These are phyloP conservation scores for Candida khao-thaluensis DNA, from an alignment of 805 yeast species.

Conservation along the genomic window DNA sequence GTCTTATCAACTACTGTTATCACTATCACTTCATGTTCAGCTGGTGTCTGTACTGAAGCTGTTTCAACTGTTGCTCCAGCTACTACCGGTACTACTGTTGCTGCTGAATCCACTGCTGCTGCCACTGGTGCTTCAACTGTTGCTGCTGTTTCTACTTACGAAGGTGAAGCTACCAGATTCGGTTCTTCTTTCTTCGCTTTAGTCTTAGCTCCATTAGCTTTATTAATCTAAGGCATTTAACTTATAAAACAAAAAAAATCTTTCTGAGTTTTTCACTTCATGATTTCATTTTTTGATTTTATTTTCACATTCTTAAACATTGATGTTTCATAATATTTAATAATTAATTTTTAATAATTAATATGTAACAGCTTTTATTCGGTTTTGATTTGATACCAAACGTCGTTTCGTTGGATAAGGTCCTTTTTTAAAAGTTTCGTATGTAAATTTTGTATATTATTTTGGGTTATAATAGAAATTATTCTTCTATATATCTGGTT, in stretches of 20 bases:
- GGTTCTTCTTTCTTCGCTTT: constrained; percentile 28
- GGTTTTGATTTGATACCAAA: constrained; percentile 8
- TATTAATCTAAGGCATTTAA: constrained; percentile 28
- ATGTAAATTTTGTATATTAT: constrained; percentile 10
- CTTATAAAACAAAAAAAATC: constrained; percentile 1
- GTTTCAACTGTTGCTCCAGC: constrained; percentile 14
- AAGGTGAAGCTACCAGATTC: constrained; percentile 23
- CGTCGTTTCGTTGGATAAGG: constrained; percentile 7
- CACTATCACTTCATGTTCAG: constrained; percentile 18
- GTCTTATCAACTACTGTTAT: constrained; percentile 21
- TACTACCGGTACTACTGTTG: constrained; percentile 5
- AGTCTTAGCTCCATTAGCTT: constrained; percentile 32
- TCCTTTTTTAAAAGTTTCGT: constrained; percentile 6
- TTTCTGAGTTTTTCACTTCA: constrained; percentile 1
- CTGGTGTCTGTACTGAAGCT: constrained; percentile 18
- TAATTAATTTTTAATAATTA: constrained; percentile 4
- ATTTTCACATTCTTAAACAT: constrained; percentile 4
- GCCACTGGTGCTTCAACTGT: constrained; percentile 16
- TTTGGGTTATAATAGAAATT: constrained; percentile 14
- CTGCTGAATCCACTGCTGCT: constrained; percentile 14
- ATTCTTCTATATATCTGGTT: too few species aligned
- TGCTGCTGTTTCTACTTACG: constrained; percentile 22
- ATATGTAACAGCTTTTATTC: constrained; percentile 5
- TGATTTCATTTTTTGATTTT: constrained; percentile 4
- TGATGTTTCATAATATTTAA: constrained; percentile 3